These are phyloP conservation scores for Jamesozyma gamospora DNA, from an alignment of 805 yeast species.

Conservation along the genomic window DNA sequence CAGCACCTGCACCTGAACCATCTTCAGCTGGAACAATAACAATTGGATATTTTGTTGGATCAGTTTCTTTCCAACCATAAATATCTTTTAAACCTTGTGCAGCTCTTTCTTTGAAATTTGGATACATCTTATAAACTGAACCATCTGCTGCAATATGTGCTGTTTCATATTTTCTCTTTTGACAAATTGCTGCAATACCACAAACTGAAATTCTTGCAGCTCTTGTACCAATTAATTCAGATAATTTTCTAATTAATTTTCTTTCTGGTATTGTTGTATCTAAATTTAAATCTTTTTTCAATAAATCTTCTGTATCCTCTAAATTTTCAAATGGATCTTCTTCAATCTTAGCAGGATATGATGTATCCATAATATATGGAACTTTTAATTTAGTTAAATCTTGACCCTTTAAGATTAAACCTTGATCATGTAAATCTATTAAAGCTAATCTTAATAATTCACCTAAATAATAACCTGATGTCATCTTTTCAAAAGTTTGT, in stretches of 20 bases:
- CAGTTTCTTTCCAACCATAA: conserved; percentile 57
- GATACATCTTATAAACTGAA: conserved; percentile 88
- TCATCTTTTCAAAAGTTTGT: conserved; percentile 94
- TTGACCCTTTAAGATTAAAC: conserved; percentile 60
- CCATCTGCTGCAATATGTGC: conserved; percentile 97
- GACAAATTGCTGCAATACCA: conserved; percentile 90
- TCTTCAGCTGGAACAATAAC: conserved; percentile 87
- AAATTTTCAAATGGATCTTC: conserved; percentile 82
- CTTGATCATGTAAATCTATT: conserved; percentile 57
- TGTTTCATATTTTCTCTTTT: conserved; percentile 66
- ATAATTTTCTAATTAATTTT: conserved; percentile 67
- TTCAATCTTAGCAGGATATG: conserved; percentile 78
- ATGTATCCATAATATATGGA: conserved; percentile 76
- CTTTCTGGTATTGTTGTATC: conserved; percentile 69
- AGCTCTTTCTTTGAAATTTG: conserved; percentile 81
- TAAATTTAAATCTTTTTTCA: conserved; percentile 48
- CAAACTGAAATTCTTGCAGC: conserved; percentile 87
- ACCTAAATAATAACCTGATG: conserved; percentile 92
- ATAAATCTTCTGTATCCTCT: conserved; percentile 59
- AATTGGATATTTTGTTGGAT: conserved; percentile 57
- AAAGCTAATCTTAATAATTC: conserved; percentile 77
- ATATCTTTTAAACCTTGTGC: conserved; percentile 82
- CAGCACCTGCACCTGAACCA: conserved; percentile 98
- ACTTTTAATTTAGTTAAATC: conserved; percentile 50
- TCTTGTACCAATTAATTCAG: conserved; percentile 83